Evolutionary conservation across 352 stramenopile genomes (phyloP).

Genomic region (Phytophthora tentaculata): DNA sequence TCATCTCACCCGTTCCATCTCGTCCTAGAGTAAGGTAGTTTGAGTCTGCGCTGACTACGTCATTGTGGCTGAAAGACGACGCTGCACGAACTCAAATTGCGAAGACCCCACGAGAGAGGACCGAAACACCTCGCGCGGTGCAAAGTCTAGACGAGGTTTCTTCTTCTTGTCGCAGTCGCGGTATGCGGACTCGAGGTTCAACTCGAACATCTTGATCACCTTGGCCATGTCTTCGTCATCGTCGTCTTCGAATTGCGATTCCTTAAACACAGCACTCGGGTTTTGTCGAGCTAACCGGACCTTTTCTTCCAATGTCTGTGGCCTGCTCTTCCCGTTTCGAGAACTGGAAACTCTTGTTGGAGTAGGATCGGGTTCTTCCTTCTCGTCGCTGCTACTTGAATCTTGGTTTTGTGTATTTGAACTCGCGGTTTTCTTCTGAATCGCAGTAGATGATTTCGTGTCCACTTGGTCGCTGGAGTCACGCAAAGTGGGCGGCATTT

Average conservation of each 20-base stretch:
- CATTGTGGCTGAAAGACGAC: slow-evolving; percentile 38
- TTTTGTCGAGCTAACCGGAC: slow-evolving; percentile 72
- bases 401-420: slow-evolving; percentile 23
- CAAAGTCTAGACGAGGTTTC: slow-evolving; percentile 71
- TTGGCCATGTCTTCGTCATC: slow-evolving; percentile 78
- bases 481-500: slow-evolving; percentile 37
- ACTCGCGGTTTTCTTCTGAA: slow-evolving; percentile 8
- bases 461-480: slow-evolving; percentile 24
- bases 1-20: no score
- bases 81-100: slow-evolving; percentile 40
- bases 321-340: slow-evolving; percentile 21
- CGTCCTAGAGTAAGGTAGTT: no score
- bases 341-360: slow-evolving; percentile 8
- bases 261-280: slow-evolving; percentile 78
- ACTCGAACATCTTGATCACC: slow-evolving; percentile 78
- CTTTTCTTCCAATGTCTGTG: slow-evolving; percentile 59
- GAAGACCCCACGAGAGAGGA: slow-evolving; percentile 49
- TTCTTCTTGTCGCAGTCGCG: slow-evolving; percentile 62
- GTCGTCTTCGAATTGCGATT: slow-evolving; percentile 86
- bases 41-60: slow-evolving; percentile 27
- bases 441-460: slow-evolving; percentile 1
- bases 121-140: slow-evolving; percentile 76
- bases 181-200: slow-evolving; percentile 80
- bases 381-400: slow-evolving; percentile 37
- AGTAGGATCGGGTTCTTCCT: slow-evolving; percentile 24